Percentiles rank a stretch among this genome's conserved stretches.
Evolutionary conservation across 1,139 yeast genomes (phyloP).

Genomic region (Yamadazyma diospyri): DNA sequence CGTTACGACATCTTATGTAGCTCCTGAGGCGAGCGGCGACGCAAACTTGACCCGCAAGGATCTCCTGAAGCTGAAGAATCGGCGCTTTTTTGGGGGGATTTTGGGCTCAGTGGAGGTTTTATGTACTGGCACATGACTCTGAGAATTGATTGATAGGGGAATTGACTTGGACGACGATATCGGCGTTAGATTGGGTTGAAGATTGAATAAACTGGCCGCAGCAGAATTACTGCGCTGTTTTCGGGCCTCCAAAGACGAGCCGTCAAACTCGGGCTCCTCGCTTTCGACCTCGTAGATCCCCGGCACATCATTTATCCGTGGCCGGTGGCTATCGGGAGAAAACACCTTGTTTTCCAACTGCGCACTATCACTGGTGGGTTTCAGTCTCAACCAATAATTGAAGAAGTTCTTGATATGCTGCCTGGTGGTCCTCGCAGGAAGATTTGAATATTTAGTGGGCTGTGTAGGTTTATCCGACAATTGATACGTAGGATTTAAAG

Average conservation of each 20-base stretch:
- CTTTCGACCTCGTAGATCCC: slow-evolving; percentile 18
- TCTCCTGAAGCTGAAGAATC: slow-evolving; percentile 1
- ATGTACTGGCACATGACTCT: no score
- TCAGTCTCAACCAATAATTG: background rate
- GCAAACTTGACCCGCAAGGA: background rate
- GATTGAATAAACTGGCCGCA: slow-evolving; percentile 6
- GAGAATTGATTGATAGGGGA: slow-evolving; percentile 1
- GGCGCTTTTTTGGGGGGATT: background rate
- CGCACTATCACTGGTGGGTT: slow-evolving; percentile 12
- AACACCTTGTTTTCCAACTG: slow-evolving; percentile 22
- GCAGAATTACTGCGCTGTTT: slow-evolving; percentile 11
- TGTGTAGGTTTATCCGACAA: background rate
- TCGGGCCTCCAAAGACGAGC: background rate
- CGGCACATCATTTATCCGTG: slow-evolving; percentile 20
- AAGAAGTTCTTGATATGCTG: slow-evolving; percentile 5
- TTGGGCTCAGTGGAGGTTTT: no score
- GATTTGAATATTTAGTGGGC: background rate
- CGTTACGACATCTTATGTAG: no score
- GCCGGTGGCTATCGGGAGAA: slow-evolving; percentile 27
- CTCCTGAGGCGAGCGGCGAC: background rate
- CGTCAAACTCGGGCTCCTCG: slow-evolving; percentile 6
- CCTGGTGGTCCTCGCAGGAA: slow-evolving; percentile 2
- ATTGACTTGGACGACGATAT: slow-evolving; percentile 1
- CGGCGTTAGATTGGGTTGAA: background rate
- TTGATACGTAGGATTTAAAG: background rate